Conservation (phyloP, 768 basidiomycete genomes). For the Suillus hirtellus region DNA sequence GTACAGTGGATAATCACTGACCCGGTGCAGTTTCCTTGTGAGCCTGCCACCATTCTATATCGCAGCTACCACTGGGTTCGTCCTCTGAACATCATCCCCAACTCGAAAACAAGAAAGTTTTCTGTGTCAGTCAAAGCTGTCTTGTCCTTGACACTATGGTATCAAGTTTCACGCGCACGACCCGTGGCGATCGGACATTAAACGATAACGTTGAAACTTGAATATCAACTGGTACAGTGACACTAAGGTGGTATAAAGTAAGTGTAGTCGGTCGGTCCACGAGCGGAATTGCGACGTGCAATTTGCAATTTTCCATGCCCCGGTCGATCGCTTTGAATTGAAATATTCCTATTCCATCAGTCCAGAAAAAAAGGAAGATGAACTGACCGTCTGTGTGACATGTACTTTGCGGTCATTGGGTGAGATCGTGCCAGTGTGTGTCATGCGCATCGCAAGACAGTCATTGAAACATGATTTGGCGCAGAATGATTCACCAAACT, state of each 20-base stretch:
- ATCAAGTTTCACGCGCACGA: neutral
- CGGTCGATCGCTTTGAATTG: neutral
- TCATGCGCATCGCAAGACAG: neutral
- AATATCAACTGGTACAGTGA: neutral
- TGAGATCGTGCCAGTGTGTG: neutral
- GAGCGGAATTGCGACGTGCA: neutral
- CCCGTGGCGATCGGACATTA: neutral
- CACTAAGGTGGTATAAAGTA: neutral
- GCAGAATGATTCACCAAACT: neutral
- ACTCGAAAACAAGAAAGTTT: slow-evolving; percentile 1
- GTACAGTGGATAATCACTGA: neutral
- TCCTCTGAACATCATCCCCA: neutral
- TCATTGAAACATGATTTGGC: slow-evolving; percentile 1
- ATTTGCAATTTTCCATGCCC: neutral
- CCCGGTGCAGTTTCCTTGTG: neutral
- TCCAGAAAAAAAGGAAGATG: neutral
- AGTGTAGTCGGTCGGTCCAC: neutral
- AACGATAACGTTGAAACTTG: neutral
- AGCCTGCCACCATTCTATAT: neutral
- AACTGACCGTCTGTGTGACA: neutral
- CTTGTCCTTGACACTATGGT: neutral
- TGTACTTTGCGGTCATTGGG: slow-evolving; percentile 3
- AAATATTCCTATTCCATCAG: neutral
- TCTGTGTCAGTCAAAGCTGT: neutral
- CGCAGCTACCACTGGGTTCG: neutral